Conservation (phyloP, 495 filamentous ascomycete genomes). For the Parmelia sp. region DNA sequence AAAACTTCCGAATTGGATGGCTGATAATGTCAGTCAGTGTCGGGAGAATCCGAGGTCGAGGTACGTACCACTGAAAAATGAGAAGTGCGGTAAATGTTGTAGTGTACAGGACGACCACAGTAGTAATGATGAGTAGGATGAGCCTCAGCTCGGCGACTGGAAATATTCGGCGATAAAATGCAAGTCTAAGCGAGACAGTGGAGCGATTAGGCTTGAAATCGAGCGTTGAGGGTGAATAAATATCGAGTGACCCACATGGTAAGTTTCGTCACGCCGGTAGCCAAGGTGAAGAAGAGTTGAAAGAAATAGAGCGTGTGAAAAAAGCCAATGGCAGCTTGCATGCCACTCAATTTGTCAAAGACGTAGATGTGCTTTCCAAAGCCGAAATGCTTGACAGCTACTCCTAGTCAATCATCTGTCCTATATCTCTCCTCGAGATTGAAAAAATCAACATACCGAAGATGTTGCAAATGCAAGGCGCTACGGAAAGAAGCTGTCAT, state of each 20-base stretch:
- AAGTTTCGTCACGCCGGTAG: constrained; percentile 5
- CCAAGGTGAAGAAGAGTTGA: not conserved
- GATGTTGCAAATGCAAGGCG: not conserved
- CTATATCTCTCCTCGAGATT: not conserved
- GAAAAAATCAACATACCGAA: not conserved
- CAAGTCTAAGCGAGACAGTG: constrained; percentile 1
- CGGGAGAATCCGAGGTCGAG: not conserved
- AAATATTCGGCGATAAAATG: constrained; percentile 24
- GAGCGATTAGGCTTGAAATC: not conserved
- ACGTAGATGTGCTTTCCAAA: not conserved
- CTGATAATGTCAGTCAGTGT: constrained; percentile 1
- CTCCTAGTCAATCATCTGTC: not conserved
- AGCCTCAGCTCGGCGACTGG: constrained; percentile 11
- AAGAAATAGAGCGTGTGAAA: not conserved
- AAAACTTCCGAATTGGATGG: constrained; percentile 18
- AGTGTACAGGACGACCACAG: constrained; percentile 8
- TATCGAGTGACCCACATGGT: constrained; percentile 16
- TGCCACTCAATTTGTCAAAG: not conserved
- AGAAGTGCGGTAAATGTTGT: not conserved
- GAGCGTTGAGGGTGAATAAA: no score
- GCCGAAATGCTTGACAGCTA: not conserved
- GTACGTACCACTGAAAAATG: constrained; percentile 20
- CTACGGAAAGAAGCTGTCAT: constrained; percentile 5
- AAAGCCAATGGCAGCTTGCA: not conserved
- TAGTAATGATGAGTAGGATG: constrained; percentile 12